Conservation (phyloP, 208 protist species). For the Acanthamoeba divionensis region DNA sequence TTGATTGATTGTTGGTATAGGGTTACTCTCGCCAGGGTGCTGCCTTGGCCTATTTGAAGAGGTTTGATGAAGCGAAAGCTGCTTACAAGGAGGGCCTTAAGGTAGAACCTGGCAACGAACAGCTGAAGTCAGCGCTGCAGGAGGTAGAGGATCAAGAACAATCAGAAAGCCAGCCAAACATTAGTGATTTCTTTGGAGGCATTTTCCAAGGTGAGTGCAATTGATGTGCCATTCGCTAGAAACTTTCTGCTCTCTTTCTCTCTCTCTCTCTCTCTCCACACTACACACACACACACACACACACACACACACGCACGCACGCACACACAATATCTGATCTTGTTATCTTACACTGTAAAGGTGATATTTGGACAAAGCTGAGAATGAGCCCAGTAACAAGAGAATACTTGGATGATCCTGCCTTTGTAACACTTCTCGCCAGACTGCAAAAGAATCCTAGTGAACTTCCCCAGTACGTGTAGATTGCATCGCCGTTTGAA, state of each 20-base stretch:
- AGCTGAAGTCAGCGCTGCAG: slow-evolving; percentile 35
- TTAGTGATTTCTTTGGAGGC: neutral
- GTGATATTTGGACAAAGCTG: slow-evolving; percentile 55
- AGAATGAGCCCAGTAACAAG: neutral
- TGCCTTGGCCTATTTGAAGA: slow-evolving; percentile 61
- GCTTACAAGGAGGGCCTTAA: slow-evolving; percentile 65
- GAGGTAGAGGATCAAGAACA: slow-evolving; percentile 33
- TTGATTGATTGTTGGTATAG: neutral
- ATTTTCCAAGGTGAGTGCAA: neutral
- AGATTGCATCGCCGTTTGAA: neutral
- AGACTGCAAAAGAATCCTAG: slow-evolving; percentile 31
- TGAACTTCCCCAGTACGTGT: neutral
- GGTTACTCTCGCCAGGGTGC: slow-evolving; percentile 77
- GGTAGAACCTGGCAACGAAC: slow-evolving; percentile 60
- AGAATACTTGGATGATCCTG: slow-evolving; percentile 39
- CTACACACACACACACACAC: no score
- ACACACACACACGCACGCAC: no score
- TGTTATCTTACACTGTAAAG: neutral
- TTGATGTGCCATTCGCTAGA: neutral
- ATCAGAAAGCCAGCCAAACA: neutral
- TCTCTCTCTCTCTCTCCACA: neutral
- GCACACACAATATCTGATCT: neutral
- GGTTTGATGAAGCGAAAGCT: slow-evolving; percentile 57
- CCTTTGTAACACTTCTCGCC: slow-evolving; percentile 37
- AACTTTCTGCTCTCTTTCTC: neutral